Base-by-base conservation (phyloP, 2,329 filamentous ascomycete genomes). In the Pseudogymnoascus verrucosus region DNA sequence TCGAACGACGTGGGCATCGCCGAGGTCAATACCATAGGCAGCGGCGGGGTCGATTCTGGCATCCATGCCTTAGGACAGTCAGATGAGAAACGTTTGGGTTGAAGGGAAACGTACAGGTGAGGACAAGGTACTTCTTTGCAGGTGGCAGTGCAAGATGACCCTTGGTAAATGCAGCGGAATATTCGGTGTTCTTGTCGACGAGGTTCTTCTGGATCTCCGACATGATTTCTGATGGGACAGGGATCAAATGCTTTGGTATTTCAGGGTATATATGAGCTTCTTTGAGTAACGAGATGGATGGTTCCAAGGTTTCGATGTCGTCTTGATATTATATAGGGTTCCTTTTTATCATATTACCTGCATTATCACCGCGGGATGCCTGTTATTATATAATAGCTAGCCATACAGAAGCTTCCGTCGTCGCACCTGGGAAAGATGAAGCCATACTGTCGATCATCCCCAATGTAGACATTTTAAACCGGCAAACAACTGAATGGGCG, bases 1-100 rank as follows among this genome's bases (percentile, higher is more conserved):
- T 64, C 89, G 85, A 65, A 92, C 88, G 34, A 92, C 84, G 74
- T 95, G 90, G 0, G 90, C 90, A 67, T 92, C 89, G 42, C 90
- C 90, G 16, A 90, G 82, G 19, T 81, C 77, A 64, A 93, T 87
- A 7, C 87, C 88, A 62, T 91, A 88, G 1, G 88, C 88, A 11
- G 82, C 78, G 2, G 84, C 81, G 0, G 90, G 85, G 69, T 93
- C 82, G 69, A 87, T 78, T 61, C 90, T 85, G 4, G 90, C 88
- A 71, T 95, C 90, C 89, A 95, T 95, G 76, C 90, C 95, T 61
- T 0, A 89, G 90, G 51, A 93, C 81, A 82, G 28, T 19, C 11
- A 36, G 47, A 21, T 8, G 23, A 54, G 47, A 1, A 39, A 19
- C 26, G 16, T 21, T 37, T 36, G n/a, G 26, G 37, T 3, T 28